A percentile compares a stretch with the other conserved stretches of the same genome.
Evolutionary conservation across 2,329 filamentous ascomycete species (phyloP).

Genomic region (Beauveria bassiana): DNA sequence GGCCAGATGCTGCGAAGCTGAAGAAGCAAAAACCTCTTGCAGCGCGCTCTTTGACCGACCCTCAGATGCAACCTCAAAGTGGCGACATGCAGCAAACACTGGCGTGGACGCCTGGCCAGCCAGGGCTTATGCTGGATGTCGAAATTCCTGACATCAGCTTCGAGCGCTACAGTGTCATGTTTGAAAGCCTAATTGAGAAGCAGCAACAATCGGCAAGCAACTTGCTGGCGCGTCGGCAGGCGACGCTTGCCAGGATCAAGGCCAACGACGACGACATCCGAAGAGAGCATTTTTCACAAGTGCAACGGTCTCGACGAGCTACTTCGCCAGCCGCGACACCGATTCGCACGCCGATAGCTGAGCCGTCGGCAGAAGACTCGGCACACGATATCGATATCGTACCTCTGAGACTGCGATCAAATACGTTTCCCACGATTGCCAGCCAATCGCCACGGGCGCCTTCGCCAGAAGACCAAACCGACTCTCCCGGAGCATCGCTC

Average conservation of each 20-base stretch:
- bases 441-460: not conserved
- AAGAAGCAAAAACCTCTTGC: not conserved
- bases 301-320: constrained; percentile 31
- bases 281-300: constrained; percentile 28
- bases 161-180: constrained; percentile 94
- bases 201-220: constrained; percentile 21
- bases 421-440: not conserved
- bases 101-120: not conserved
- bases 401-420: constrained; percentile 1
- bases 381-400: not conserved
- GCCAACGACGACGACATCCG: constrained; percentile 38
- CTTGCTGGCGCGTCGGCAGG: constrained; percentile 50
- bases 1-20: not conserved
- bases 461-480: not conserved
- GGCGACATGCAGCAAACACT: not conserved
- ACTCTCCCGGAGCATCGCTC: not conserved
- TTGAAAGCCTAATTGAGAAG: constrained; percentile 60
- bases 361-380: not conserved
- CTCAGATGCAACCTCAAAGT: not conserved
- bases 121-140: constrained; percentile 51
- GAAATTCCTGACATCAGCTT: constrained; percentile 74
- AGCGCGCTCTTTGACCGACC: not conserved
- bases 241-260: constrained; percentile 50
- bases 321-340: constrained; percentile 34
- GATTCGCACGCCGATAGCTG: not conserved